Evolutionary conservation across 179 eudicot species (phyloP), one percentile per base, ranked within the genome.

Genomic region (Silene noctiflora): DNA sequence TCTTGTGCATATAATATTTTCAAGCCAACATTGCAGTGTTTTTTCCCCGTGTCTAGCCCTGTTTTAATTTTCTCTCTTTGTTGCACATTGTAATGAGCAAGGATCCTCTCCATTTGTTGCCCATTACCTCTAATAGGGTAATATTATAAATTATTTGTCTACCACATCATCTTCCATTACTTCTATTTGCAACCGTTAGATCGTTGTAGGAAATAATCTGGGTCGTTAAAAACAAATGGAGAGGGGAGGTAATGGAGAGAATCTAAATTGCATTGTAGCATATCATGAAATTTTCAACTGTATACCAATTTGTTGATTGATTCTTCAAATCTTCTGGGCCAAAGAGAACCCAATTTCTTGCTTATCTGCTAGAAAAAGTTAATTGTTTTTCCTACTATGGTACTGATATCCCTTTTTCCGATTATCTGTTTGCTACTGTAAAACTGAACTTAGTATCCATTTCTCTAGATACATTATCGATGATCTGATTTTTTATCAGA

Each of bases 1-100:
- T 67, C 19, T 62, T 69, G 66, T 74, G 67, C 24, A 25, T 69
- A 35, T 46, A 31, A 13, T 66, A 35, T 69, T 17, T 67, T 53
- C 72, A 27, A 48, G 44, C 35, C 71, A 13, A 35, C 69, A 14
- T 65, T 65, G 29, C 58, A 39, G 39, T 56, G 60, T 2, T 1
- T 62, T 24, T 42, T 53, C 17, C 27, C 42, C 6, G 3, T n/a
- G 35, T 58, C 31, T 25, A 39, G 7, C 19, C 51, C 75, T 62
- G 20, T 33, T 20, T 71, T 33, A 6, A 11, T 70, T 61, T 51
- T 63, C 65, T 21, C 35, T 33, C 17, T 1, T 21, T 59, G 17
- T 33, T 27, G 42, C 62, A 20, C 17, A 27, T 55, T 17, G 12
- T 16, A 55, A 72, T 27, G 29, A 27, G 29, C 2, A 27, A 27